Base-by-base conservation (phyloP, 192 early-diverging fungal species). In the Linnemannia exigua region DNA sequence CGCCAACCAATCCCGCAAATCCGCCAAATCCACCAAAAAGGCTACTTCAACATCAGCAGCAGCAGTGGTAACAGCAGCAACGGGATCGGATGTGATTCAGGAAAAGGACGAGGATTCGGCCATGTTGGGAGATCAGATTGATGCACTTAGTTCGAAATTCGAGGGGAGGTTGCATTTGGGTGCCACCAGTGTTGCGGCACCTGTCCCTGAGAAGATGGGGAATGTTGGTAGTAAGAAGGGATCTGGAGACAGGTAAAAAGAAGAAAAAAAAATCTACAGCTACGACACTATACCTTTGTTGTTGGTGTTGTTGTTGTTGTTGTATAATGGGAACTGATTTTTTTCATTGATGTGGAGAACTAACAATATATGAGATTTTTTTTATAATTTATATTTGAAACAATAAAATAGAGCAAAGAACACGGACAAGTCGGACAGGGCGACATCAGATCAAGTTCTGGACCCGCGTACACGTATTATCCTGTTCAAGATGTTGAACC, bases 391-490 rank as follows among this genome's bases (percentile, higher is more conserved):
- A 5, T 74, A n/a, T 31, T 67, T 77, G 17, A 4, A 15, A 67
- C 61, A 25, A 33, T 47, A 69, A 15, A n/a, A 72, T 67, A 89
- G 88, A 33, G 67, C 87, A 28, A 88, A 88, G 67, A 81, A 87
- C 50, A 88, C 79, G 6, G 98, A 99, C 89, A 99, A 98, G 87
- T 91, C 97, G 0, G 97, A 99, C 77, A 92, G 98, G 19, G 98
- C 98, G 0, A 99, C 98, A 1, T 95, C 96, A 4, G 98, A 99
- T 87, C 98, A 99, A 84, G 98, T 99, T 7, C 90, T 99, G 20
- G 98, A 99, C 87, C 97, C 97, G n/a, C 95, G 98, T 28, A 99
- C 98, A 11, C 95, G 97, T 69, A 98, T 98, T 38, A 98, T 99
- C 75, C 89, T 99, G 31, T 98, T 99, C 90, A 99, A 99, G 86